These are phyloP conservation scores for Aspergillus aculeatus DNA, from an alignment of 2,329 filamentous ascomycete species.

Conservation along the genomic window DNA sequence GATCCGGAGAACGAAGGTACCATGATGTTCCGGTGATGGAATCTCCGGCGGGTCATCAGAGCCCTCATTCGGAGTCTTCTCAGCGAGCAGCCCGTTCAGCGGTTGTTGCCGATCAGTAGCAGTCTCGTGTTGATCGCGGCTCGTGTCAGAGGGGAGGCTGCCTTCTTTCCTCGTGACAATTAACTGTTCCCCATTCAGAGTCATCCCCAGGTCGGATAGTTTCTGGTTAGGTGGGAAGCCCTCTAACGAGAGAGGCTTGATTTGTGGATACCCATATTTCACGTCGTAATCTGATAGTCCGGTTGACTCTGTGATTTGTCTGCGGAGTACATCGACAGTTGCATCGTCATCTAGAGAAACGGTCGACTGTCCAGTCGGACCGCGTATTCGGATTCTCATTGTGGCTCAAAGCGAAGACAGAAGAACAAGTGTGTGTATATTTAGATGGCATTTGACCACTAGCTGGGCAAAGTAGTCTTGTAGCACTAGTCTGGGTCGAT, in stretches of 20 bases:
- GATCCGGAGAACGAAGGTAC: constrained; percentile 71
- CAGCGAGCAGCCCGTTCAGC: constrained; percentile 32
- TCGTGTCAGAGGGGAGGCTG: constrained; percentile 6
- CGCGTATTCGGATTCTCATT: constrained; percentile 75
- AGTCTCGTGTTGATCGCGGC: constrained; percentile 10
- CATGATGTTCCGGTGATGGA: constrained; percentile 55
- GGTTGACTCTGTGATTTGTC: constrained; percentile 57
- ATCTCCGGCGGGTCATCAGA: constrained; percentile 63
- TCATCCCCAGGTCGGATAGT: constrained; percentile 58
- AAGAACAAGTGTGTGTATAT: no score
- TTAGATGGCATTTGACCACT: neutral
- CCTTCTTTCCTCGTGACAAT: constrained; percentile 56
- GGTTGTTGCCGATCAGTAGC: constrained; percentile 14
- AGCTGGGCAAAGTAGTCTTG: neutral
- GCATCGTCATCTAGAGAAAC: constrained; percentile 68
- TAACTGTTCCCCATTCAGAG: constrained; percentile 67
- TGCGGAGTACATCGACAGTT: constrained; percentile 43
- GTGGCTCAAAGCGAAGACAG: constrained; percentile 6
- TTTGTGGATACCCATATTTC: constrained; percentile 80
- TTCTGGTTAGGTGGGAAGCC: constrained; percentile 50
- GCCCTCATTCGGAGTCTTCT: constrained; percentile 39
- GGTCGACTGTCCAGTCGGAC: constrained; percentile 69
- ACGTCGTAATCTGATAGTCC: constrained; percentile 67
- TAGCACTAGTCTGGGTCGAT: neutral
- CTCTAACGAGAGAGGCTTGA: constrained; percentile 62